Base-by-base conservation (phyloP, 2,329 filamentous ascomycete species). In the Cryphonectria nitschkei region DNA sequence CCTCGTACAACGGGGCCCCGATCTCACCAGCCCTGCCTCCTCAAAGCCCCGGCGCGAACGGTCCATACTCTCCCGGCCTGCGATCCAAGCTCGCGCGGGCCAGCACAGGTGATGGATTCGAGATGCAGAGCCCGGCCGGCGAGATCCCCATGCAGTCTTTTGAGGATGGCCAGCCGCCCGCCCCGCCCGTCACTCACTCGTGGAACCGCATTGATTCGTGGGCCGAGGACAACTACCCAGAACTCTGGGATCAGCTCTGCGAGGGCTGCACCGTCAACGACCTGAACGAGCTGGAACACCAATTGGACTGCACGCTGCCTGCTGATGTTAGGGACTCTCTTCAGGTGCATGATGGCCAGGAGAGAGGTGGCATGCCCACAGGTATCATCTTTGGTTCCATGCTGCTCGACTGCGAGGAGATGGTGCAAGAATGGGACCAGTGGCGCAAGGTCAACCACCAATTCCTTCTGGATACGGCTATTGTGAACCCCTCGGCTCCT, bases 91-190 rank as follows among this genome's bases (percentile, higher is more conserved):
- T 90, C 67, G 92, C 92, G 75, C 86, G 89, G 76, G 86, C 89
- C 50, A 89, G 86, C 73, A 88, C 89, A 75, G 84, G 84, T 71
- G 88, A 90, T 71, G 88, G 89, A 64, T 90, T 92, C 76, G 93
- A 96, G 78, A 89, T 89, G 71, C 88, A 90, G 75, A 90, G 84
- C 83, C 83, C 89, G 83, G 78, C 81, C 6, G 93, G 93, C 74
- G 95, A 98, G 81, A 97, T 99, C 73, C 95, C 92, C 76, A 96
- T 99, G 93, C 96, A 98, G 82, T 92, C 92, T 73, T 99, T 99
- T 83, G 90, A 92, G 77, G 95, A 98, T 75, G 96, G 96, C 69
- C 87, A 94, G 34, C 95, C 96, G 2, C 96, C 96, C 2, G 90
- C 96, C 9, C 96, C 96, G 2, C 94, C 96, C 8, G 90, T 97